These are phyloP conservation scores for Acacia concinna DNA, from an alignment of 331 rosid species.

Conservation along the genomic window DNA sequence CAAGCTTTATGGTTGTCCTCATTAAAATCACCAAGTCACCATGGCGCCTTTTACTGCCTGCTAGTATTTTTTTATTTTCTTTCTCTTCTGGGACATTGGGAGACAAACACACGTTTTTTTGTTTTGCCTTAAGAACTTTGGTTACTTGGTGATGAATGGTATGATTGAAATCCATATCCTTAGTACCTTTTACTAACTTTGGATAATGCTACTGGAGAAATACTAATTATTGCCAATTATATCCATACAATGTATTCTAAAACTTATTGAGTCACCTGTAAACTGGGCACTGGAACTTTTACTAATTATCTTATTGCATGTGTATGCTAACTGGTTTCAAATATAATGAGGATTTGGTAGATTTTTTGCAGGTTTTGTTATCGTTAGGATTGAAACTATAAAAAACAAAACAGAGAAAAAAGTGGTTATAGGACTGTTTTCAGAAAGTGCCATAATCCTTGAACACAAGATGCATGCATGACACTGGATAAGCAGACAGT, in stretches of 20 bases:
- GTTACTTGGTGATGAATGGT: background rate
- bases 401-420: no score
- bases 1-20: slow-evolving; percentile 8
- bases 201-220: background rate
- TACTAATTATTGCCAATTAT: background rate
- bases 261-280: background rate
- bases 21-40: background rate
- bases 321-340: background rate
- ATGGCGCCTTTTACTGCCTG: background rate
- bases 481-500: background rate
- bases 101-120: slow-evolving; percentile 1
- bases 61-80: background rate
- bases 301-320: background rate
- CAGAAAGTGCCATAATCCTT: background rate
- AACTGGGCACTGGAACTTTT: slow-evolving; percentile 7
- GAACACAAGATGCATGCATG: background rate
- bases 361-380: background rate
- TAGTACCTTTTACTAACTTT: slow-evolving; percentile 1
- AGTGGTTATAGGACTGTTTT: no score
- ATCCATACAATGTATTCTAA: background rate
- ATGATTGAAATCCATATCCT: background rate
- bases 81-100: slow-evolving; percentile 1
- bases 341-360: background rate
- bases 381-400: no score
- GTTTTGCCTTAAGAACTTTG: background rate